These are phyloP conservation scores for Porphyridium purpureum DNA, from an alignment of 23 red algal species.

Conservation along the genomic window DNA sequence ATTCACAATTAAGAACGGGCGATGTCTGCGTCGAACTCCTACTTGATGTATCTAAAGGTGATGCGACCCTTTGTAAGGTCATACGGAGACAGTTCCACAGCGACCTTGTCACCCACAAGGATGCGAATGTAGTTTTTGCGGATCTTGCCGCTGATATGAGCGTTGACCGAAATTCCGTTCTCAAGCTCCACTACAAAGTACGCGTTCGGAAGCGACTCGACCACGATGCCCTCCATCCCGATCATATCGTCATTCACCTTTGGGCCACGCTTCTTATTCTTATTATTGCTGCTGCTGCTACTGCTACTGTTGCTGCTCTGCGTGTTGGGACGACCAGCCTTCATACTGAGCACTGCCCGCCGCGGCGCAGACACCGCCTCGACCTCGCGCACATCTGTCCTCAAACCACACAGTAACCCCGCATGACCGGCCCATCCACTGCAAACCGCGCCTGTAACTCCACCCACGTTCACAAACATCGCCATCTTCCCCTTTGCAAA, in stretches of 20 bases:
- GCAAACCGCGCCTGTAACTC: no score
- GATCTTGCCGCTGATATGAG: constrained; percentile 86
- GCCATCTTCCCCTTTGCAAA: no score
- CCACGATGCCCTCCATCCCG: constrained; percentile 81
- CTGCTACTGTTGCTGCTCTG: no score
- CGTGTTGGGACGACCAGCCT: no score
- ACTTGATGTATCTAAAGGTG: constrained; percentile 38
- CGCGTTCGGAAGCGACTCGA: constrained; percentile 86
- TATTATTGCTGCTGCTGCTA: neutral
- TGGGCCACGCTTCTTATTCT: neutral
- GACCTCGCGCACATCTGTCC: no score
- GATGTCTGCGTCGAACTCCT: no score
- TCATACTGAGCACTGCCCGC: no score
- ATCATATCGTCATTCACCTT: constrained; percentile 7
- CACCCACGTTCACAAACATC: no score
- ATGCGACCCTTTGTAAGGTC: constrained; percentile 84
- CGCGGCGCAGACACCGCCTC: no score
- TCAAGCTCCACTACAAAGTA: constrained; percentile 72
- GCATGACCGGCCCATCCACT: no score
- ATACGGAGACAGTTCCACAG: constrained; percentile 77
- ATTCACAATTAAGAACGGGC: no score
- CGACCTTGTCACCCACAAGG: constrained; percentile 81
- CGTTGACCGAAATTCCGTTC: constrained; percentile 37
- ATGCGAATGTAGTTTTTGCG: constrained; percentile 93
- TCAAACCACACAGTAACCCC: no score